Base-by-base conservation (phyloP, 441 rosid genomes). In the Gossypium davidsonii region DNA sequence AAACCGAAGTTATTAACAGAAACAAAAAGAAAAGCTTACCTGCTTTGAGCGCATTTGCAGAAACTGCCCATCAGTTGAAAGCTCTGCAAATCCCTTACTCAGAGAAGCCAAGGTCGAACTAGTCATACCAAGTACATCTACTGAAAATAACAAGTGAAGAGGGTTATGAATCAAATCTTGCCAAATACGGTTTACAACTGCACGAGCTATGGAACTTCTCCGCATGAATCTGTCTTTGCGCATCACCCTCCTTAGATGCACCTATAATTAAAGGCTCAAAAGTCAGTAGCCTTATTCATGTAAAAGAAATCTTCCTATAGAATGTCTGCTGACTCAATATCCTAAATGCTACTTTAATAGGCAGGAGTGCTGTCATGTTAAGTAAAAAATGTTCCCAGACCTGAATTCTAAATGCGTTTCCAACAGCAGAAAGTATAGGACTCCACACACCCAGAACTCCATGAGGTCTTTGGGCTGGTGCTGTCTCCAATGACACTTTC, bases 91-190 rank as follows among this genome's bases (percentile, higher is more conserved):
- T 66, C 99, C 99, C 84, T 87, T 93, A 87, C 99, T 84, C 62
- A 96, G 89, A 78, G 99, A 93, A 73, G 99, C 89, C 89, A 96
- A 74, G 63, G 99, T 93, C 66, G 98, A 96, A 86, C 99, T 93
- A 74, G 99, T 91, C 99, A 96, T 92, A 31, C 99, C 99, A 83
- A 96, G 91, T 39, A 96, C 97, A 85, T 96, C 97, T 20, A 96
- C 91, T 44, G 99, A 96, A 86, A 93, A 92, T 76, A 96, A 78
- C 73, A 96, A 82, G 83, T 93, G 98, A 70, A 96, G 80, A 55
- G 99, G 99, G 85, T 96, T 96, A 88, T 96, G 99, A 78, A 96
- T 90, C 80, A 96, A 80, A 74, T 96, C 99, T 83, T 96, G 90
- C 93, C 92, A 90, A 76, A 96, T 83, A 65, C 97, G 99, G 75